Evolutionary conservation across 495 filamentous ascomycete species (phyloP).

Genomic region (Tetracladium marchalianum): DNA sequence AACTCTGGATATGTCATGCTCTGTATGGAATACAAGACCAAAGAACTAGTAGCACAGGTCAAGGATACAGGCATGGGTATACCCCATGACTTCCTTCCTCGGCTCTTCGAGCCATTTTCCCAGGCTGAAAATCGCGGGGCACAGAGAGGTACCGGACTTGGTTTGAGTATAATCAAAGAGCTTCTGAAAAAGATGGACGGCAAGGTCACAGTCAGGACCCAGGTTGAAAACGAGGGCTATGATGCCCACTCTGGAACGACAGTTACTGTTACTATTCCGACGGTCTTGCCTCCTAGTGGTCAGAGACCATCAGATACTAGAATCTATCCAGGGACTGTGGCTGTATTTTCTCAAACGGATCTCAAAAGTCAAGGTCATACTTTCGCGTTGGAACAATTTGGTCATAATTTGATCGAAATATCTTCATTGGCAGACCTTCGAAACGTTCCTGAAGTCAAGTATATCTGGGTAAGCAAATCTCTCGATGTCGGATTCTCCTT

Average conservation of each 20-base stretch:
- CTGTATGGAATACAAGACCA: conserved; percentile 11
- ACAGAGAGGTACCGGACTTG: conserved; percentile 35
- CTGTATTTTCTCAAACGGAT: no score
- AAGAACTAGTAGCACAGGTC: conserved; percentile 23
- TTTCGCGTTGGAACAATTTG: conserved; percentile 9
- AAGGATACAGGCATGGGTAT: conserved; percentile 44
- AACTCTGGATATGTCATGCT: conserved; percentile 28
- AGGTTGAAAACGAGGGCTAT: neutral
- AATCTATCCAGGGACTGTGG: no score
- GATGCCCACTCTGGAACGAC: conserved; percentile 7
- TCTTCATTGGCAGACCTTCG: neutral
- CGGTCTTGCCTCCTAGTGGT: neutral
- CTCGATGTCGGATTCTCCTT: no score
- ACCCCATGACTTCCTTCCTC: conserved; percentile 35
- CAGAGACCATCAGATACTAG: no score
- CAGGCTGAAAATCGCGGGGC: conserved; percentile 38
- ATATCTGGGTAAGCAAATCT: conserved; percentile 12
- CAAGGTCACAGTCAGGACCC: conserved; percentile 31
- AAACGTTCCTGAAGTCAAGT: conserved; percentile 11
- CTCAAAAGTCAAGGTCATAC: no score
- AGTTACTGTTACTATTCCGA: conserved; percentile 18
- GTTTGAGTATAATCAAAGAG: conserved; percentile 38
- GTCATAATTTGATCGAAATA: conserved; percentile 11
- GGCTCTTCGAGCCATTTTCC: conserved; percentile 39
- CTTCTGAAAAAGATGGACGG: conserved; percentile 37